Evolutionary conservation across 345 rosid species (phyloP), one percentile per base, ranked within the genome.

Genomic region (Camelina laxa): DNA sequence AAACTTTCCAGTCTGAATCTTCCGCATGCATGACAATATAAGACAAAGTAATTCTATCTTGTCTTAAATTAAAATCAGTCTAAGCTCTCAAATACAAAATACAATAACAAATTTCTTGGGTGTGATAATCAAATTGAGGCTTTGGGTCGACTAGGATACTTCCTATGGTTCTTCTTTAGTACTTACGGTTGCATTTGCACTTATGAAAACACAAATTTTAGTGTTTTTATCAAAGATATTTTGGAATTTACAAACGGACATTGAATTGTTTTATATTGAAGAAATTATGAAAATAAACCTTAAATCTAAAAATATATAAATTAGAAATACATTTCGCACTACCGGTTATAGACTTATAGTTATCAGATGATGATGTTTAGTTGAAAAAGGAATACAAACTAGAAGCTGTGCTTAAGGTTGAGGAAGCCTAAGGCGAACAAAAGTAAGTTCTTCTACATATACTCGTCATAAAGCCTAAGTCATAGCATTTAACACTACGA

Each of bases 91-190:
- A 12, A n/a, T 56, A 20, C 39, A 35, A 17, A 8, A 31, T 7
- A 31, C 7, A n/a, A 31, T 11, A 56, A 30, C 44, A 44, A 19
- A 35, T 33, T 45, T 57, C 16, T 6, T 59, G 58, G 11, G 41
- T 47, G 35, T 33, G 58, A 30, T 58, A 31, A 44, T 24, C 50
- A 27, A 30, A 42, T 16, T 22, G 20, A 45, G 65, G 31, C 35
- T 45, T 58, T 19, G 22, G 22, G 56, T 67, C 48, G n/a, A 50
- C 59, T 50, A 53, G 36, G 70, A 20, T 17, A 59, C 9, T 10
- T 20, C 30, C 7, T 5, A 20, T 9, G 3, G 8, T 6, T 47
- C 16, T 47, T 16, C 3, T 8, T 4, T 50, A 17, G 24, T 7
- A 17, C 20, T 50, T 50, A 14, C 27, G 10, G 19, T 11, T 51